These are phyloP conservation scores for Hericium erinaceus DNA, from an alignment of 768 basidiomycete species.

Conservation along the genomic window DNA sequence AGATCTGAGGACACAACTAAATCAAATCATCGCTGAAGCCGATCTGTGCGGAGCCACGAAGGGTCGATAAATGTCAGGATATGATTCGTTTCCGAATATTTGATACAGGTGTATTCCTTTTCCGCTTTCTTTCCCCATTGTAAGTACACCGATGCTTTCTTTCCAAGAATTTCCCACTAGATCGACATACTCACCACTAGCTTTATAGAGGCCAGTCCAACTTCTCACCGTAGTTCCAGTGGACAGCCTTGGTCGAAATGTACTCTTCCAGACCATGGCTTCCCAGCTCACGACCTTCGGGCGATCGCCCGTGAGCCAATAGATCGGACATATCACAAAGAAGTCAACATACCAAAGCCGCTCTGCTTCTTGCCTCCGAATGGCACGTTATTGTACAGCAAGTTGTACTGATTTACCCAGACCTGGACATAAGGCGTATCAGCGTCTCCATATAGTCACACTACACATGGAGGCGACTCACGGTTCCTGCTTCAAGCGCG, in stretches of 20 bases:
- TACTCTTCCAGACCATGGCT: slow-evolving; percentile 80
- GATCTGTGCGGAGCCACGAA: too few relatives aligned
- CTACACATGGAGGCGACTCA: slow-evolving; percentile 26
- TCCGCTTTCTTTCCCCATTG: too few relatives aligned
- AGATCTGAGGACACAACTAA: too few relatives aligned
- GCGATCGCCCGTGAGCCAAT: not conserved
- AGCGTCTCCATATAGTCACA: not conserved
- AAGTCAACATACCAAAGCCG: slow-evolving; percentile 53
- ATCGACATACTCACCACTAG: not conserved
- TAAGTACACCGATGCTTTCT: too few relatives aligned
- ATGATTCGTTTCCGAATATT: too few relatives aligned
- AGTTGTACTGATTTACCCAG: slow-evolving; percentile 88
- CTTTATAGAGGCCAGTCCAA: slow-evolving; percentile 66
- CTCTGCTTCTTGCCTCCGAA: slow-evolving; percentile 95
- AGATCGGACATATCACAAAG: not conserved
- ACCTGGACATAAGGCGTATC: slow-evolving; percentile 34
- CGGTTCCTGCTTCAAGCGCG: slow-evolving; percentile 83
- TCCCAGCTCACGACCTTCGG: slow-evolving; percentile 76
- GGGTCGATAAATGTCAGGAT: too few relatives aligned
- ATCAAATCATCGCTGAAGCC: too few relatives aligned
- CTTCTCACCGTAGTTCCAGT: slow-evolving; percentile 83
- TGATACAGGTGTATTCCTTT: too few relatives aligned
- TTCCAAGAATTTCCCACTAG: too few relatives aligned
- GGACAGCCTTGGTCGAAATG: slow-evolving; percentile 72
- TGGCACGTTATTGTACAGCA: slow-evolving; percentile 80